Base-by-base conservation (phyloP, 83 land plant genomes). In the Picea engelmannii region DNA sequence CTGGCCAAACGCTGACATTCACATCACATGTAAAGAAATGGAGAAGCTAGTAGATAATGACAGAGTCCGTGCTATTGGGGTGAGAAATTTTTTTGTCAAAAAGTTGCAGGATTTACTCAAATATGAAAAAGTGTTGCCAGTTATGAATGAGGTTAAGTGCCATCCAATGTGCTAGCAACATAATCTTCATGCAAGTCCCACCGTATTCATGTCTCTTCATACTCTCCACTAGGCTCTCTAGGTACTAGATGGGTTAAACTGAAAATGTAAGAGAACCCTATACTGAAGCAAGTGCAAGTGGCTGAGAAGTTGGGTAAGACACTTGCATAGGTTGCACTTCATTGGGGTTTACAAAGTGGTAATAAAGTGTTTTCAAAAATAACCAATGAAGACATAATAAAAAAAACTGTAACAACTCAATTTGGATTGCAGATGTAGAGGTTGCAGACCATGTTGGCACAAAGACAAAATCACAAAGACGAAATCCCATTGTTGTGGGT, bases 341-440 rank as follows among this genome's bases (percentile, higher is more conserved):
- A 96, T 10, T 96, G 99, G 99, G 97, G 95, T 7, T 74, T 96
- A 24, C 93, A 95, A 49, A 87, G 82, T 87, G 96, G 96, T 23
- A 88, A 89, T 60, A 95, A 95, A 73, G 93, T 96, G 4, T 85
- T 96, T 2, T 96, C 97, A 0, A 95, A 95, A 81, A 92, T 93
- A 73, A 89, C 93, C 62, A 83, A 80, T 31, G 94, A 92, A 66
- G 73, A 83, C 13, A 91, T 95, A 76, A 81, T 95, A 25, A 90
- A 92, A 68, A 89, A 71, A 96, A 96, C 75, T 80, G 35, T 31
- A 31, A 31, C 35, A 31, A 31, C 35, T 2, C 35, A 31, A 31
- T 31, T 31, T 31, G 35, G 35, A 31, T 31, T 31, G 35, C 1
- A 31, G 35, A 31, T 31, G n/a, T n/a, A n/a, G n/a, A n/a, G n/a